Evolutionary conservation across 129 eudicot genomes (phyloP), one percentile per base, ranked within the genome.

Genomic region (Logfia minima): DNA sequence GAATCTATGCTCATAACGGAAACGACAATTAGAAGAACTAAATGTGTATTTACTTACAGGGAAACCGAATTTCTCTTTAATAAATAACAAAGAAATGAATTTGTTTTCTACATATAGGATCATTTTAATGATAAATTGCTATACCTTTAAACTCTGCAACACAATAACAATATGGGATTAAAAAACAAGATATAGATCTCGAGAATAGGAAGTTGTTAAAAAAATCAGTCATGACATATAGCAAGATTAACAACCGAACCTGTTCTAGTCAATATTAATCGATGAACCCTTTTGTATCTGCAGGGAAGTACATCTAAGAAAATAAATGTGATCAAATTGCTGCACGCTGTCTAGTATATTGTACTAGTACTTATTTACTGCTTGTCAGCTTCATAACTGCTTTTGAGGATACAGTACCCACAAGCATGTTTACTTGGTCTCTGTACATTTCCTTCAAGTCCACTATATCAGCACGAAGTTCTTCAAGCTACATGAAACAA

Each of bases 361-460:
- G 11, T 2, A 45, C 17, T 45, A 26, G 29, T 26, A 45, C 52
- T 45, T 13, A 14, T 34, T 61, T 60, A 37, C 29, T 26, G 29
- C 29, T 26, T 26, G 29, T 26, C 43, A 74, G 59, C 31, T 22
- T 35, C 56, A 45, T 66, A 34, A 48, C 52, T 29, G 32, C 34
- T 55, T 51, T 67, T 61, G 52, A 68, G 52, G 32, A 43, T 32
- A 65, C 24, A 70, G 51, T 82, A 89, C 97, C 96, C 69, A 92
- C 98, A 43, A 92, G 98, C 80, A 92, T 72, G 83, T 85, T 90
- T 58, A 92, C 94, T 90, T 92, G 98, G 70, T 92, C 98, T 76
- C 94, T 88, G 80, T 92, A 92, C 98, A 92, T 88, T 79, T 92
- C 98, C 89, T 92, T 92, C 76, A 92, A 79, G 78, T 92, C 98